These are phyloP conservation scores for Saccharum officinarum DNA, from an alignment of 176 grass and related monocot species.

Conservation along the genomic window DNA sequence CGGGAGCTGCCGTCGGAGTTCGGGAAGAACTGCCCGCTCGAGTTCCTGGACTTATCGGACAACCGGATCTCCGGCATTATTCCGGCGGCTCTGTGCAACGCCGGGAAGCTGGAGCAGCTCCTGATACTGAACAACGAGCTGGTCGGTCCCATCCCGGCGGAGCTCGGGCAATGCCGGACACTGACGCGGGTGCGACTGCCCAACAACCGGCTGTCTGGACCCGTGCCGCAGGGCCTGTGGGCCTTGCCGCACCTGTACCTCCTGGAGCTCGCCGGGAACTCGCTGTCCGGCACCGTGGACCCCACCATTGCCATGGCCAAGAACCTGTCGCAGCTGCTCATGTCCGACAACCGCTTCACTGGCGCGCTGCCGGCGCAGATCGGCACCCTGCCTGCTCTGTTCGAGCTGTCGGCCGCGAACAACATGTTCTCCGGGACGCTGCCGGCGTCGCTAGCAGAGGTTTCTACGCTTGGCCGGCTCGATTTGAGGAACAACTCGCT, in stretches of 20 bases:
- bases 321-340: conserved; percentile 73
- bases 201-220: conserved; percentile 64
- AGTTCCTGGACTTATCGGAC: conserved; percentile 61
- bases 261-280: conserved; percentile 68
- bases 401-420: conserved; percentile 68
- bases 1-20: conserved; percentile 60
- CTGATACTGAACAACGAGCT: conserved; percentile 73
- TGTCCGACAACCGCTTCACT: conserved; percentile 71
- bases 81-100: conserved; percentile 53
- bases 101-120: conserved; percentile 52
- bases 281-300: conserved; percentile 53
- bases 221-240: conserved; percentile 60
- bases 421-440: conserved; percentile 52
- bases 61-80: conserved; percentile 66
- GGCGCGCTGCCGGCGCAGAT: conserved; percentile 63
- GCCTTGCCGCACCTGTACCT: conserved; percentile 63
- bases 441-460: conserved; percentile 39
- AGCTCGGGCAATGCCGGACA: conserved; percentile 61
- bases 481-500: conserved; percentile 70
- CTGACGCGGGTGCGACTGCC: conserved; percentile 58
- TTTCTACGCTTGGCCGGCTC: conserved; percentile 49
- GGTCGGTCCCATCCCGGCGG: conserved; percentile 46
- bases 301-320: conserved; percentile 41
- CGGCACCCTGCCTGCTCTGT: conserved; percentile 43
- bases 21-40: conserved; percentile 53